phyloP scores from a whole-genome alignment of 1,284 basidiomycete genomes.

The Schizophyllum commune region DNA sequence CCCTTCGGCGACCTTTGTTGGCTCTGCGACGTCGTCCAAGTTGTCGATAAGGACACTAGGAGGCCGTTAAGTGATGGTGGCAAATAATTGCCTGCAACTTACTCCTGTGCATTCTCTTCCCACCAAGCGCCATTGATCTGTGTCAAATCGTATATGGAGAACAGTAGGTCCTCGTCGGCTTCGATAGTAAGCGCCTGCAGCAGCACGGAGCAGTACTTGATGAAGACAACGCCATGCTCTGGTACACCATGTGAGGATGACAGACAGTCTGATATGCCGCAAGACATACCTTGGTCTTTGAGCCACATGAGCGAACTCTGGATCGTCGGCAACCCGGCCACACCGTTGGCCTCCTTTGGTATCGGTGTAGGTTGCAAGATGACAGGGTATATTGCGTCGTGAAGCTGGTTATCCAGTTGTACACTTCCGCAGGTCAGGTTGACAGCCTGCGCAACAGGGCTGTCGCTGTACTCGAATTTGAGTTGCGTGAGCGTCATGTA shows the following conservation, averaged over 20 bases:
- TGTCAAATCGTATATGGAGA: conserved; percentile 86
- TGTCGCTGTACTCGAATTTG: conserved; percentile 84
- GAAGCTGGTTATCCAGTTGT: conserved; percentile 97
- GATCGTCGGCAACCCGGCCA: conserved; percentile 84
- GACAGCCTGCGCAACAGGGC: conserved; percentile 73
- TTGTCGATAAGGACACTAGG: conserved; percentile 76
- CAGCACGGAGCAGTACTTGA: conserved; percentile 95
- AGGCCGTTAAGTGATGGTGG: conserved; percentile 2
- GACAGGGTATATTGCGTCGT: conserved; percentile 94
- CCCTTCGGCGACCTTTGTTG: conserved; percentile 54
- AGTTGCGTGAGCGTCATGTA: conserved; percentile 81
- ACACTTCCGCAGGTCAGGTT: conserved; percentile 84
- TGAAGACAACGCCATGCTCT: conserved; percentile 94
- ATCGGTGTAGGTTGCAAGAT: conserved; percentile 94
- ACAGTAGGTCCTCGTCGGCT: conserved; percentile 95
- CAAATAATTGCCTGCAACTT: conserved; percentile 19
- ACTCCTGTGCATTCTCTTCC: conserved; percentile 76
- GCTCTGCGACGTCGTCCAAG: conserved; percentile 76
- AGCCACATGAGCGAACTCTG: conserved; percentile 86
- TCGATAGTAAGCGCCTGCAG: conserved; percentile 95
- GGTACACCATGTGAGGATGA: no score
- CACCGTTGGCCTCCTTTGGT: conserved; percentile 73
- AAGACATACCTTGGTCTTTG: conserved; percentile 77
- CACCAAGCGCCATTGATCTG: conserved; percentile 89
- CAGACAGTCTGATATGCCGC: no score